Evolutionary conservation across 2,329 filamentous ascomycete species (phyloP), one percentile per base, ranked within the genome.

Genomic region (Hypoxylon sp.): DNA sequence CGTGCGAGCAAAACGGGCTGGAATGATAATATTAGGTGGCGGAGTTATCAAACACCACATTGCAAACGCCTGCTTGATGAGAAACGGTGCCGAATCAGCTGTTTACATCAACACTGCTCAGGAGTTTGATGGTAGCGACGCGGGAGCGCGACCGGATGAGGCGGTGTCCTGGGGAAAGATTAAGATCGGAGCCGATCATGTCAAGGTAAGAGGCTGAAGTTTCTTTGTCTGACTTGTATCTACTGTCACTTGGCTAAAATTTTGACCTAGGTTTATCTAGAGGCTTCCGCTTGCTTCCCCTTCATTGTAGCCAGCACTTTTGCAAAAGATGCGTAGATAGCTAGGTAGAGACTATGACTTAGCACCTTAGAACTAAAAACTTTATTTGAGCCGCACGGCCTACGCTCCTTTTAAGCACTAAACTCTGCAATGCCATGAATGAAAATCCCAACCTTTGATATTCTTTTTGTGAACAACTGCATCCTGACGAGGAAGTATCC

Each of bases 91-190:
- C 14, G 96, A 99, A 80, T 95, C 93, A 69, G 96, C 96, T 1
- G 96, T 99, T 1, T 99, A 97, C 79, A 93, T 99, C 80, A 99
- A 99, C 80, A 99, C 96, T 0, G 96, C 90, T 0, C 94, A 98
- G 79, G 96, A 99, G 79, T 99, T 98, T 78, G 96, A 99, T 78
- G 96, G 96, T 2, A 98, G 94, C 75, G 96, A 99, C 82, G 95
- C 96, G 0, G 96, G 96, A 0, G 96, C 96, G 2, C 86, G 96
- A 60, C 96, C 96, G 3, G 96, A 99, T 75, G 96, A 99, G 82
- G 96, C 96, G 4, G 93, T 99, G 14, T 98, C 94, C 69, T 99
- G 96, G 96, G 96, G 96, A 2, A 99, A 99, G 85, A 98, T 99
- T 80, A 98, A 97, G 80, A 85, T 90, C 45, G 92, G 91, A 57